phyloP scores from a whole-genome alignment of 2,329 filamentous ascomycete genomes.

The Fusarium newnesense region DNA sequence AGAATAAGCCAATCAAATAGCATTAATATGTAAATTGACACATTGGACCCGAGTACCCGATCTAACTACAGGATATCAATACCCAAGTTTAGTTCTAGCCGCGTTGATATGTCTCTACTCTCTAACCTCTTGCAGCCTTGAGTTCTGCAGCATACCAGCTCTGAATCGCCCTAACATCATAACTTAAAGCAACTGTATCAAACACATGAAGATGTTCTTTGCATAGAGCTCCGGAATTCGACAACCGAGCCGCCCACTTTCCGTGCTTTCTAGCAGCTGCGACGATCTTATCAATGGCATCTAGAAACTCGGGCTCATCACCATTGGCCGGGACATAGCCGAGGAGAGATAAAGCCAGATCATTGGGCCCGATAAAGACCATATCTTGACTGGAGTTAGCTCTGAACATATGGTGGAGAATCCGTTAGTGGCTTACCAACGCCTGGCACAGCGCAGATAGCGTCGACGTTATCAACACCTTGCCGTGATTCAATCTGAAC shows the following conservation, averaged over 20 bases:
- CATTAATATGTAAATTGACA: too few relatives aligned
- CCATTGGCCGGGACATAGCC: not conserved
- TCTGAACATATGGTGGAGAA: not conserved
- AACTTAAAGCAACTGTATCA: not conserved
- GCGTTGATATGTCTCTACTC: too few relatives aligned
- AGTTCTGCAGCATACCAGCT: not conserved
- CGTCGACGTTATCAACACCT: not conserved
- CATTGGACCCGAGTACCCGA: too few relatives aligned
- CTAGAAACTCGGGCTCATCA: not conserved
- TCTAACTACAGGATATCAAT: too few relatives aligned
- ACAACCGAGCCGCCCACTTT: not conserved
- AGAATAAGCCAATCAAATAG: too few relatives aligned
- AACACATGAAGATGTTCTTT: not conserved
- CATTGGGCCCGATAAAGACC: not conserved
- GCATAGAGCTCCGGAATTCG: not conserved
- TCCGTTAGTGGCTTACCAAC: not conserved
- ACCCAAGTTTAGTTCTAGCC: too few relatives aligned
- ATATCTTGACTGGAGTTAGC: not conserved
- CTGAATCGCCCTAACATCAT: not conserved
- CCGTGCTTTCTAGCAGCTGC: not conserved
- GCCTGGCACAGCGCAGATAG: not conserved
- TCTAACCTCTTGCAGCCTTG: not conserved
- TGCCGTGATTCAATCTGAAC: not conserved
- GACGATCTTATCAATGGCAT: not conserved
- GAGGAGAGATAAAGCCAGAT: not conserved